Conservation (phyloP, 768 basidiomycete species). For the Hortiboletus campestris region DNA sequence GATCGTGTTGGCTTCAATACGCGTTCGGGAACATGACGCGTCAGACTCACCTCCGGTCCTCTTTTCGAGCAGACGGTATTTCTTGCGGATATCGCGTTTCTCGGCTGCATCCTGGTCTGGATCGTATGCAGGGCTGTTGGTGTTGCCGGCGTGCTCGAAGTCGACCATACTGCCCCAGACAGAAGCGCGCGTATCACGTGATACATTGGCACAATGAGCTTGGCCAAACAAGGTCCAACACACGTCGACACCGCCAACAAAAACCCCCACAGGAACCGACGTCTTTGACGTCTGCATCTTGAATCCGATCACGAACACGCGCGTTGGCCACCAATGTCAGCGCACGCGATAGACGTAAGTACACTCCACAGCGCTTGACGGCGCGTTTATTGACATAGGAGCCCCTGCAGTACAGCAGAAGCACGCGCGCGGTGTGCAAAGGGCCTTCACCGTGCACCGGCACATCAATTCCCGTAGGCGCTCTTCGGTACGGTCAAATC, state of each 20-base stretch:
- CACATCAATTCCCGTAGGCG: constrained; percentile 49
- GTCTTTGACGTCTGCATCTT: background rate
- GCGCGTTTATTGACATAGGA: constrained; percentile 12
- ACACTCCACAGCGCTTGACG: no score
- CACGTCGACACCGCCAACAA: background rate
- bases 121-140: constrained; percentile 55
- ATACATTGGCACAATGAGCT: constrained; percentile 23
- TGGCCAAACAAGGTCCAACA: constrained; percentile 23
- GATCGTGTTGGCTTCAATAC: background rate
- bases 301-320: background rate
- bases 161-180: constrained; percentile 16
- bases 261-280: background rate
- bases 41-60: constrained; percentile 56
- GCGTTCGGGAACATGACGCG: background rate
- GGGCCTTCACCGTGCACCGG: constrained; percentile 60
- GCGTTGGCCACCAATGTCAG: constrained; percentile 8
- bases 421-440: constrained; percentile 65
- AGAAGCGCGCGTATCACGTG: constrained; percentile 15
- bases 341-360: constrained; percentile 35
- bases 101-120: constrained; percentile 84
- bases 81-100: constrained; percentile 68
- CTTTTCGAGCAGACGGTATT: constrained; percentile 67
- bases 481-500: constrained; percentile 63
- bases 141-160: constrained; percentile 4
- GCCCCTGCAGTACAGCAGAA: constrained; percentile 65